Percentiles rank a stretch among this genome's conserved stretches.
phyloP scores from a whole-genome alignment of 768 basidiomycete species.

The Podaxis carcinomalis region DNA sequence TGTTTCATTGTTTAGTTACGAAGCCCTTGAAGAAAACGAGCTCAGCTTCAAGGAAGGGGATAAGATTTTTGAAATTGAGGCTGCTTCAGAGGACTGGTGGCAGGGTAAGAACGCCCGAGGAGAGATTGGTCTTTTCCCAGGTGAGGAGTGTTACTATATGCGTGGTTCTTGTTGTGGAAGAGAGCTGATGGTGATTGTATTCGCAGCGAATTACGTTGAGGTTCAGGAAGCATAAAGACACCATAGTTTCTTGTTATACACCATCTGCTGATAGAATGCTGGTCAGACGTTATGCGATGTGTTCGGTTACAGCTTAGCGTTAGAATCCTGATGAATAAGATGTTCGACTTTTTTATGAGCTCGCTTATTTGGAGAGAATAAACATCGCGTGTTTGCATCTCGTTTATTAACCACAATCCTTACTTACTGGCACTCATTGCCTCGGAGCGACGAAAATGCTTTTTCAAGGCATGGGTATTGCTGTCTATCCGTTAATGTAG shows the following conservation, averaged over 20 bases:
- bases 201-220: constrained; percentile 34
- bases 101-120: constrained; percentile 57
- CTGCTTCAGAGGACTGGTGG: constrained; percentile 90
- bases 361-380: not conserved
- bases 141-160: constrained; percentile 31
- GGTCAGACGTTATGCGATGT: not conserved
- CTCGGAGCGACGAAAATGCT: not conserved
- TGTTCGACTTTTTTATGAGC: not conserved
- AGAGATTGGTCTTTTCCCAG: constrained; percentile 69
- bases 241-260: not conserved
- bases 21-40: constrained; percentile 90
- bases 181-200: not conserved
- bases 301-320: not conserved
- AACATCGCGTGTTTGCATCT: not conserved
- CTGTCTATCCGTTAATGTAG: not conserved
- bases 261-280: not conserved
- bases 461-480: not conserved
- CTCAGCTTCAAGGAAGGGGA: constrained; percentile 83
- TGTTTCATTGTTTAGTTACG: constrained; percentile 50
- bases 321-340: not conserved
- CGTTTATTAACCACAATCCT: not conserved
- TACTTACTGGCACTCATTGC: not conserved
- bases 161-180: not conserved
- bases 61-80: constrained; percentile 71
- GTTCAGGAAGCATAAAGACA: constrained; percentile 23